Base-by-base conservation (phyloP, 2,329 filamentous ascomycete genomes). In the Alternaria incomplexa region DNA sequence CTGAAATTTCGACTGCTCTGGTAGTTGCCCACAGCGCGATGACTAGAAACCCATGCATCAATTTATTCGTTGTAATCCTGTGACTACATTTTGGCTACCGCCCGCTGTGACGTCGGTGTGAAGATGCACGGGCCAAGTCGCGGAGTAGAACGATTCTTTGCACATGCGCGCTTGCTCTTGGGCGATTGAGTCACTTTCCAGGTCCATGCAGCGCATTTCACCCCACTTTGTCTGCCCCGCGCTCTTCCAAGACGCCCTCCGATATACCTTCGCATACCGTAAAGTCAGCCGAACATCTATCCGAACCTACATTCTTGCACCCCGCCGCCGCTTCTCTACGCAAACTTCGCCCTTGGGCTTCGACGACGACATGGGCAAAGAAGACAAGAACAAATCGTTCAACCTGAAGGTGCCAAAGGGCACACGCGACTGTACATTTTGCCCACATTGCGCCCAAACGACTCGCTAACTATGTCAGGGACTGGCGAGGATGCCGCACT, bases 361-460 rank as follows among this genome's bases (percentile, higher is more conserved):
- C 62, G 67, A 72, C 64, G 70, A 76, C 77, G 77, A 78, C 26
- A 84, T 84, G 83, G 82, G 81, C 62, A 83, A 83, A 72, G 81
- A 83, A 72, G 80, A 71, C 72, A 81, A 77, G 61, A 67, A 64
- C 56, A 72, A 75, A 60, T 73, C 77, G 57, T 90, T 91, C 81
- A 88, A 89, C 81, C 86, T 96, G 78, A 97, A 97, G 85, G 92
- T 91, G 76, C 92, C 93, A 66, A 97, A 97, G 86, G 93, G 93
- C 71, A 97, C 93, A 69, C 92, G 93, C 78, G 93, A 97, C 80
- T 97, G 89, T 89, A 79, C 56, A 80, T 80, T 90, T 93, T 43
- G 17, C 26, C 55, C 25, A 30, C 26, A 13, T 43, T 55, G 15
- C 22, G 23, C 25, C 12, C 17, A 40, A 36, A 47, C 36, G 26